Evolutionary conservation across 257 asterid genomes (phyloP), one percentile per base, ranked within the genome.

Genomic region (Solanum medicagineum): DNA sequence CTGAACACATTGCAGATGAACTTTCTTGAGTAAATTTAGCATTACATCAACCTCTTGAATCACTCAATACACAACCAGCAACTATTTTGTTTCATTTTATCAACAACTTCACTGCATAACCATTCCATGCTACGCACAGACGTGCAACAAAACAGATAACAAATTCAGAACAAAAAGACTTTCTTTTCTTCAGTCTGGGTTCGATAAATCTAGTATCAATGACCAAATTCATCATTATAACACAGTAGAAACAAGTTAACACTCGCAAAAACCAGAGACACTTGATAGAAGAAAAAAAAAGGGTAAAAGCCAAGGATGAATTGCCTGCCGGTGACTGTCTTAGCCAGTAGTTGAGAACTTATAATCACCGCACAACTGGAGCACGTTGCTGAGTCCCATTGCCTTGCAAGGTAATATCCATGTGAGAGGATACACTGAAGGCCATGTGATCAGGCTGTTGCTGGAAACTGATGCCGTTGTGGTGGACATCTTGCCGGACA

Each of bases 291-390:
- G 55, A 14, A 83, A 63, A 59, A 14, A 83, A 63, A 59, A 85
- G 90, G 69, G 44, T 92, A 91, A 88, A 87, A 96, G 99, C 99
- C 99, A 96, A 93, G 99, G 99, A 96, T 96, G 99, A 95, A 86
- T 93, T 96, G 99, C 99, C 97, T 26, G 88, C 77, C 90, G 92
- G 86, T 91, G 57, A 84, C 70, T 12, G 82, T 24, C 66, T 42
- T 62, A 6, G 29, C 24, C 40, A 15, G 60, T 66, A 15, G 56
- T 60, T 80, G 20, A 70, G 29, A 59, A 55, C 7, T 24, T 65
- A 40, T 86, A 80, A 89, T 94, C 95, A 95, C 96, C 91, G 93
- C 88, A 90, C 94, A 55, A 90, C 87, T 32, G 97, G 90, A 47
- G 93, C 94, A 70, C 88, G 90, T 59, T 86, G 94, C 70, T 90